Percentiles rank a stretch among this genome's conserved stretches.
Evolutionary conservation across 495 filamentous ascomycete genomes (phyloP).

Genomic region (Aspergillus asperescens): DNA sequence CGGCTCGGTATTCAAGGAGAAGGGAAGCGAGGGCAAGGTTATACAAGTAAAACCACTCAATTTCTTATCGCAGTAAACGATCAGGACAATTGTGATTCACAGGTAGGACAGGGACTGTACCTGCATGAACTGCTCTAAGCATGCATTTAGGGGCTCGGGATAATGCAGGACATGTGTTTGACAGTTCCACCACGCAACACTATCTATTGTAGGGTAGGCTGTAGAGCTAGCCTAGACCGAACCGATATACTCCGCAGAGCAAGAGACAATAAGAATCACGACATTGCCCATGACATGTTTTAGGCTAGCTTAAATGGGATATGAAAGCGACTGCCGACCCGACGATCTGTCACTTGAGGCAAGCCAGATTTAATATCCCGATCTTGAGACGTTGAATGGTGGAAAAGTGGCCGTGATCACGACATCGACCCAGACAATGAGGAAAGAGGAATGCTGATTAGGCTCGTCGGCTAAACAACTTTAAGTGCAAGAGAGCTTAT

Average conservation of each 20-base stretch:
- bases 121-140: slow-evolving; percentile 1
- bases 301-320: background rate
- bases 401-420: background rate
- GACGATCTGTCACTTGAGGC: background rate
- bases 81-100: background rate
- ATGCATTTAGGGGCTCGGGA: background rate
- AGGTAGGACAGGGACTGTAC: background rate
- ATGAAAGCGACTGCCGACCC: slow-evolving; percentile 1
- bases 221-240: background rate
- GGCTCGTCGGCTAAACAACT: background rate
- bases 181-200: too few relatives aligned
- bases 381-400: background rate
- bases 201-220: too few relatives aligned
- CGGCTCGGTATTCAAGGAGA: background rate
- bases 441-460: background rate
- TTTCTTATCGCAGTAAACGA: background rate
- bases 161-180: background rate
- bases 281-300: background rate
- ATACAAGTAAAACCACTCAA: background rate
- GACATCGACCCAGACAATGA: background rate
- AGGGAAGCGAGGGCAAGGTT: background rate
- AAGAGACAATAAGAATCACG: background rate
- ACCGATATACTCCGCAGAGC: background rate
- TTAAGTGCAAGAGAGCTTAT: background rate
- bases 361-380: background rate